Conservation (phyloP, 2,329 filamentous ascomycete species). For the Epichloe gansuensis region DNA sequence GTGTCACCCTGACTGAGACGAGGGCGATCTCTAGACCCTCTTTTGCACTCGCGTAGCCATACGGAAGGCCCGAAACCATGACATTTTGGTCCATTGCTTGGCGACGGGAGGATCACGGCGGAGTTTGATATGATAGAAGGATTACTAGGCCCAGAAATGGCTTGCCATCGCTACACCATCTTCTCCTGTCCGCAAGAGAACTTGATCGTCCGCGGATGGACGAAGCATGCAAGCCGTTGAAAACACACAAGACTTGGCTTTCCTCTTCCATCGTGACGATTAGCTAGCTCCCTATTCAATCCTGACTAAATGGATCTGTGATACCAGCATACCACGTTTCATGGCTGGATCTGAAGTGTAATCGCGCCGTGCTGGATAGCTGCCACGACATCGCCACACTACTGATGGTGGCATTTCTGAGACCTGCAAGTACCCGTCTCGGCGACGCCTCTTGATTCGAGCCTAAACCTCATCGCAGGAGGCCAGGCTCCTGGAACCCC, state of each 20-base stretch:
- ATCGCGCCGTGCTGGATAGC: neutral
- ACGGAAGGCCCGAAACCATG: conserved; percentile 5
- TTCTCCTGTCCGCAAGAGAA: neutral
- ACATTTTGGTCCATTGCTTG: neutral
- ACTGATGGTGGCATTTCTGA: conserved; percentile 6
- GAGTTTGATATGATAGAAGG: neutral
- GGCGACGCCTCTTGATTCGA: conserved; percentile 8
- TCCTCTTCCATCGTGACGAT: neutral
- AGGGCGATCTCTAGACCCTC: conserved; percentile 1
- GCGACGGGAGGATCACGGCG: neutral
- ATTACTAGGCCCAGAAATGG: neutral
- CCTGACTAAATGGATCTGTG: neutral
- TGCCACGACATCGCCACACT: neutral
- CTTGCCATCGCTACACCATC: neutral
- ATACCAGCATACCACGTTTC: conserved; percentile 5
- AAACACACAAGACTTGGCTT: neutral
- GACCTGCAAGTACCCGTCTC: conserved; percentile 11
- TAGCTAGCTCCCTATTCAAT: neutral
- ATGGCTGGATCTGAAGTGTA: neutral
- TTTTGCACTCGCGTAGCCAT: conserved; percentile 5
- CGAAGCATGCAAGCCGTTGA: neutral
- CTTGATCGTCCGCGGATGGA: neutral
- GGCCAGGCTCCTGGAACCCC: neutral
- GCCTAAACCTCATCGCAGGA: conserved; percentile 2
- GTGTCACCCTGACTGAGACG: conserved; percentile 4